Percentiles rank a stretch among this genome's conserved stretches.
Evolutionary conservation across 441 rosid species (phyloP).

Genomic region (Caryocar brasiliense): DNA sequence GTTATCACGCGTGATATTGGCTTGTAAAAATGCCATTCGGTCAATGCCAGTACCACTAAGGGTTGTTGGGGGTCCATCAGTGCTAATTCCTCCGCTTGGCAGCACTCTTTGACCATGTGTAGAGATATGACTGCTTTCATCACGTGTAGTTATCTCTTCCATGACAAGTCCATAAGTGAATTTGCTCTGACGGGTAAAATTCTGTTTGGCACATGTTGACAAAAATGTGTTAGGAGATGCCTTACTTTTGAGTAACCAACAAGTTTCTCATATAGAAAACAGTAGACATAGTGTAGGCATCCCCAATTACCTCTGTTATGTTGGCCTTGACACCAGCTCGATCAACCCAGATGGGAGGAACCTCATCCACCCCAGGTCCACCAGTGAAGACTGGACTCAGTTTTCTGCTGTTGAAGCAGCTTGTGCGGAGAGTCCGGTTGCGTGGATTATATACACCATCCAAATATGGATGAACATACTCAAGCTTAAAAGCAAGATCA

Average conservation of each 20-base stretch:
- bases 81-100: constrained; percentile 93
- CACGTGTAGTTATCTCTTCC: constrained; percentile 97
- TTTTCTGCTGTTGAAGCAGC: constrained; percentile 92
- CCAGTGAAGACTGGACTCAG: constrained; percentile 96
- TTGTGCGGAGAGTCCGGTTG: constrained; percentile 70
- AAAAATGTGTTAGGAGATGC: constrained; percentile 9
- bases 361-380: constrained; percentile 95
- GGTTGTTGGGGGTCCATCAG: constrained; percentile 98
- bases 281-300: background rate
- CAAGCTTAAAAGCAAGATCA: constrained; percentile 80
- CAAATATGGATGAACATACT: constrained; percentile 89
- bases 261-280: too few relatives aligned
- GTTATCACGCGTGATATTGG: constrained; percentile 90
- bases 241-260: too few relatives aligned
- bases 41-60: constrained; percentile 96
- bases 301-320: constrained; percentile 76
- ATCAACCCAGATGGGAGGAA: constrained; percentile 97
- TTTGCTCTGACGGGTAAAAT: constrained; percentile 94
- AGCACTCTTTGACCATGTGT: constrained; percentile 78
- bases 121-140: constrained; percentile 88
- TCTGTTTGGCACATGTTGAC: constrained; percentile 36
- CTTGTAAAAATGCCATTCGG: constrained; percentile 79
- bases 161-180: constrained; percentile 92
- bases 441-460: constrained; percentile 79
- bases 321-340: constrained; percentile 86